Evolutionary conservation across 2,329 filamentous ascomycete genomes (phyloP), one percentile per base, ranked within the genome.

Genomic region (Aphanoascus verrucosus): DNA sequence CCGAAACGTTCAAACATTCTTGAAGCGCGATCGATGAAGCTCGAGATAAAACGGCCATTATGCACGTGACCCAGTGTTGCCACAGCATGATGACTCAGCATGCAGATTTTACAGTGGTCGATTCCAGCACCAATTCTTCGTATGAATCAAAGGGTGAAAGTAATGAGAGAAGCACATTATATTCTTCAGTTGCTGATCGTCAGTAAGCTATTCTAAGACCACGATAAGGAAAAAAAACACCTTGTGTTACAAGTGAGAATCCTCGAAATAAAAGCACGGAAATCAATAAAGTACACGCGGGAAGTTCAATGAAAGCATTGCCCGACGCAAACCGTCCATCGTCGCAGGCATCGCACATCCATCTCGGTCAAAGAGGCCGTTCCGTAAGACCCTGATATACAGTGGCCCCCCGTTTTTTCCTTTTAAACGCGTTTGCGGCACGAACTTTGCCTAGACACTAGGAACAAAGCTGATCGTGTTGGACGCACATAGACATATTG

Each of bases 261-360:
- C 12, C 14, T 20, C 3, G 28, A n/a, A 31, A 19, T 19, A 42
- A 20, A 49, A 49, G 46, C 15, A 40, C 11, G 34, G 38, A 43
- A 15, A 43, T 34, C 42, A 49, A 8, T 50, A 42, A 20, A 50
- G 37, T 50, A 43, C 37, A 50, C 3, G 20, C 38, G 37, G 47
- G 41, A 35, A 49, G 31, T 38, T 40, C 19, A 49, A 31, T 7
- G 20, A 32, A 49, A 49, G 11, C 4, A 28, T 7, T 23, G 14
- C 14, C 4, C 20, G 8, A 41, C 47, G 15, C 1, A 31, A n/a
- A 14, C 14, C 48, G 11, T 28, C 35, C 23, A 35, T 40, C 12
- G 5, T 34, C 48, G 8, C 17, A 42, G 48, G 19, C 48, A 50
- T 43, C 48, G 48, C 43, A 50, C 48, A 43, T 34, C 42, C 48